Evolutionary conservation across 805 yeast genomes (phyloP), one percentile per base, ranked within the genome.

Genomic region (Henningerozyma blattae): DNA sequence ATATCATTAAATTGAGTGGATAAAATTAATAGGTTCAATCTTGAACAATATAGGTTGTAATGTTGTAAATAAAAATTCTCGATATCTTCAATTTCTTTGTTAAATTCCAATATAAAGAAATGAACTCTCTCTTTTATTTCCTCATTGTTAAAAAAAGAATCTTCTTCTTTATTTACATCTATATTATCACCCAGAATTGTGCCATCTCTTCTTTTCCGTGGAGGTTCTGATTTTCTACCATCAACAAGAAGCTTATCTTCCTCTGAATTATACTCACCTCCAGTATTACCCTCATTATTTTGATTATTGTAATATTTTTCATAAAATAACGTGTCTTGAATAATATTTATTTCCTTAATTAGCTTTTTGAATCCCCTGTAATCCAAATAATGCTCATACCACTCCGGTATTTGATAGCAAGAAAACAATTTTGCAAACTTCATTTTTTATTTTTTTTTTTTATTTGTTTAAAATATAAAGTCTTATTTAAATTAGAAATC

Each of bases 331-430:
- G 37, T 48, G 17, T 56, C 48, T 45, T 72, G 72, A 30, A 62
- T 62, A 4, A 42, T 43, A 22, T 66, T 70, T 17, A 83, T 70
- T 28, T 65, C 68, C 54, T 83, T 83, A 58, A 89, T 82, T 46
- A 74, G 72, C 49, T 80, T 77, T 62, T 89, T 89, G 45, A 89
- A 65, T 32, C 69, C 73, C 55, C 86, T 89, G 59, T 89, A 89
- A 59, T 84, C 81, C 67, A 89, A 71, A 50, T 89, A 89, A 47
- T 69, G 70, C 37, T 72, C 70, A 32, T 69, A 58, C 97, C 97
- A 89, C 58, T 86, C 95, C 3, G 96, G 96, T 37, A 87, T 85
- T 64, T 86, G 94, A 58, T 89, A 94, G 31, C 81, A 66, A 22
- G 75, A 61, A 44, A 83, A 65, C 48, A 84, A 79, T 56, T 82